A percentile compares a stretch with the other conserved stretches of the same genome.
Conservation (phyloP, 2,329 filamentous ascomycete species). For the Macrophomina pseudophaseolina region DNA sequence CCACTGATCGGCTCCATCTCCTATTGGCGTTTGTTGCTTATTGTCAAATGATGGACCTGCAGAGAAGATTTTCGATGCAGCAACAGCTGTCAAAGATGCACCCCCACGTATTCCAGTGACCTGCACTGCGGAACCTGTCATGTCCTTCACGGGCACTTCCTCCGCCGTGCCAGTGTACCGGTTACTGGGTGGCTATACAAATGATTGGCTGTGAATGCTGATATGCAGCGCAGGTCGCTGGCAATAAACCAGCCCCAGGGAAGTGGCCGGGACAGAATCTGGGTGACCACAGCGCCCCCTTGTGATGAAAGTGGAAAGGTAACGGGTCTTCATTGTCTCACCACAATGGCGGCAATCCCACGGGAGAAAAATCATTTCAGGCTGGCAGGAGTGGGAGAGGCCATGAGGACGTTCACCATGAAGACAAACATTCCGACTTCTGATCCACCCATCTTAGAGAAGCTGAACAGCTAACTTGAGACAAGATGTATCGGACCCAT, state of each 20-base stretch:
- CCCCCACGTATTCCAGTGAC: slow-evolving; percentile 1
- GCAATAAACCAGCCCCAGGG: background rate
- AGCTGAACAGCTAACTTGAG: no score
- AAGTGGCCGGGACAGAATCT: background rate
- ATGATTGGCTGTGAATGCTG: background rate
- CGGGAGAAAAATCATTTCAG: no score
- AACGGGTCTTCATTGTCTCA: no score
- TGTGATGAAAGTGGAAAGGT: background rate
- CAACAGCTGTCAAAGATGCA: background rate
- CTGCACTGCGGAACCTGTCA: background rate
- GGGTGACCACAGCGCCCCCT: background rate
- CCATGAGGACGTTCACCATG: no score
- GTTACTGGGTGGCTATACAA: background rate
- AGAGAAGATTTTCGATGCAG: background rate
- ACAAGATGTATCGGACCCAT: no score
- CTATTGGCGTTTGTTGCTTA: background rate
- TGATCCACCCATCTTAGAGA: no score
- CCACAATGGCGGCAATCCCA: no score
- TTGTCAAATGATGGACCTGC: background rate
- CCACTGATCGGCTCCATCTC: background rate
- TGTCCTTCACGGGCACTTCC: background rate
- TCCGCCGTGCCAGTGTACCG: background rate
- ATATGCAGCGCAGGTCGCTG: background rate
- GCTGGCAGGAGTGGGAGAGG: no score
- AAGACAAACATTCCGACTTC: no score